These are phyloP conservation scores for Paraphaeosphaeria minitans DNA, from an alignment of 2,329 filamentous ascomycete species.

Conservation along the genomic window DNA sequence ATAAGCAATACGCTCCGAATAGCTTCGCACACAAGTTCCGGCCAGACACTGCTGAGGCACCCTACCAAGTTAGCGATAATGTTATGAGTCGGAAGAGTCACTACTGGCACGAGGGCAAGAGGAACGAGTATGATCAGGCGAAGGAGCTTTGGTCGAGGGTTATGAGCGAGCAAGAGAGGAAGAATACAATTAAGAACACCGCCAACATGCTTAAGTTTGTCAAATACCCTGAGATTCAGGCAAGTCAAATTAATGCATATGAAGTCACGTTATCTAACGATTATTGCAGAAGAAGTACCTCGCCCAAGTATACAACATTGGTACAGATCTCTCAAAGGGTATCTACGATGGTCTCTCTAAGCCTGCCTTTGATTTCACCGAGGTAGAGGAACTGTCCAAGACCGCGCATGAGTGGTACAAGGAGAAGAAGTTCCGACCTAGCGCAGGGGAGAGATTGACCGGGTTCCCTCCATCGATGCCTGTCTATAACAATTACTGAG, in stretches of 20 bases:
- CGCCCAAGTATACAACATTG: conserved; percentile 57
- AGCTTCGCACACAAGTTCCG: conserved; percentile 59
- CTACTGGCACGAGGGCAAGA: conserved; percentile 61
- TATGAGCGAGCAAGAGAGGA: conserved; percentile 53
- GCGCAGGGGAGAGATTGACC: conserved; percentile 46
- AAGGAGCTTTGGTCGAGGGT: conserved; percentile 56
- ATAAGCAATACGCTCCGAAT: conserved; percentile 47
- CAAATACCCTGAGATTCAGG: conserved; percentile 51
- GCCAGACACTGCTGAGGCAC: conserved; percentile 57
- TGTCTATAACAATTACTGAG: conserved; percentile 38
- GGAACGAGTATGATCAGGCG: conserved; percentile 58
- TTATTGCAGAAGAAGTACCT: conserved; percentile 42
- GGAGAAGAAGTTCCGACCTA: conserved; percentile 53
- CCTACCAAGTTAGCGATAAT: conserved; percentile 57
- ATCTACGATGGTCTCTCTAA: conserved; percentile 55
- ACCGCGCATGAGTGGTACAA: conserved; percentile 55
- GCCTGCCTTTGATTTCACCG: conserved; percentile 50
- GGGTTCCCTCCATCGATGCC: conserved; percentile 45
- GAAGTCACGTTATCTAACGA: conserved; percentile 2
- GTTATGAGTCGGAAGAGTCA: conserved; percentile 59
- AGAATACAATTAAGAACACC: conserved; percentile 58
- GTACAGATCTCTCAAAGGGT: conserved; percentile 54
- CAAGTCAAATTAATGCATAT: conserved; percentile 11
- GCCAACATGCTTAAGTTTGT: conserved; percentile 54
- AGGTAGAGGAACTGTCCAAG: conserved; percentile 54